Evolutionary conservation across 1,284 basidiomycete species (phyloP), one percentile per base, ranked within the genome.

Genomic region (Tilletiaria anomala): DNA sequence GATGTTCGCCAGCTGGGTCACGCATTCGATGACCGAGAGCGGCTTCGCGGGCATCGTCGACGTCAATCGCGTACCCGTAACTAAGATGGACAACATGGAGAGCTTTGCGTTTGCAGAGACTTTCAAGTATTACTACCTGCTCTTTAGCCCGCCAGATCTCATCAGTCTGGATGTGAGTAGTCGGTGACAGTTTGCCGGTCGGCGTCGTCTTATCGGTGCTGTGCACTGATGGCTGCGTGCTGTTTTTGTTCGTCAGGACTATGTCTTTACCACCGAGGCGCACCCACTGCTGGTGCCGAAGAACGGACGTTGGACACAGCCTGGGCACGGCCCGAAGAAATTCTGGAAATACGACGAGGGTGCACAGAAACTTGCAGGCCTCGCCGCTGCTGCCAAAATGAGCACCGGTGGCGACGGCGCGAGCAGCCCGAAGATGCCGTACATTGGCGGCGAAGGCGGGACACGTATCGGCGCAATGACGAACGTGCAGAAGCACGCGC

Each of bases 1-100:
- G 48, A 76, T 76, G 75, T 76, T 76, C 43, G 68, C 69, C 4
- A 68, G 68, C 6, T 76, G 74, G 74, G 70, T 73, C 41, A 65
- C 68, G 42, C 60, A 68, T 39, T 50, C 58, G 23, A 59, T 70
- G 41, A 68, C 67, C 10, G 57, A 58, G 1, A 61, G 53, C 3
- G 72, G 71, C 1, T 67, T 73, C 38, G 64, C 69, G 17, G 61
- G 66, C 29, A 54, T 74, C 35, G 39, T 50, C 8, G 69, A 75
- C 50, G 73, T 74, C 19, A 58, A 61, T 19, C 16, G 20, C 1
- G 42, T 61, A 4, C 70, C 70, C 0, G 53, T 61, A 0, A 10
- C 35, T 1, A 47, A 53, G 40, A 38, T 43, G 14, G 70, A 72
- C 47, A 65, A 65, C 21, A 70, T 72, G 71, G 73, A 76, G 54